Base-by-base conservation (phyloP, 129 eudicot genomes). In the Helianthus tuberosus region DNA sequence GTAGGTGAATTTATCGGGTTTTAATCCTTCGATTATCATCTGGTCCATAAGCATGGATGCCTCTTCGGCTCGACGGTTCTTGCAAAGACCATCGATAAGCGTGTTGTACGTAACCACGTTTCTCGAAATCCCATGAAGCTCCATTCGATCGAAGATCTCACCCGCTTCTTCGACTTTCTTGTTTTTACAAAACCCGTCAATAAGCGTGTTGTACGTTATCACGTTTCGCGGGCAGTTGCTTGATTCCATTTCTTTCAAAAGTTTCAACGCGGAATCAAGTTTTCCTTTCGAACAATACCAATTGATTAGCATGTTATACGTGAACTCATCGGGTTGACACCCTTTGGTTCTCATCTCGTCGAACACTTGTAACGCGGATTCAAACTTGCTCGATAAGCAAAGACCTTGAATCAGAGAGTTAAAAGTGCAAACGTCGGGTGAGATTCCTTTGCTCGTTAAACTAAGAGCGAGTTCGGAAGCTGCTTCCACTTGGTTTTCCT, bases 121-220 rank as follows among this genome's bases (percentile, higher is more conserved):
- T 64, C 98, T 83, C 17, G 99, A 88, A 38, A 94, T 80, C 66
- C 99, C 99, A 66, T 79, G 93, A 23, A 94, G 82, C 69, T 94
- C 97, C 97, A 94, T 94, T 66, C 85, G 93, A 68, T 94, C 96
- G 14, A 94, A 94, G 5, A 94, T 80, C 64, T 88, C 99, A 71
- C 93, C 96, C 1, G 99, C 99, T 69, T 91, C 93, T 72, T 90
- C 94, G 5, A 90, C 68, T 72, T 81, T 88, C 72, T 78, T 81
- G 70, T 76, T 85, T 69, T 86, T 94, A 80, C 99, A 94, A 35
- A 94, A 82, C 61, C 93, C 99, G 10, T 81, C 91, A 32, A 94
- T 94, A 68, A 94, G 82, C 11, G 89, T 94, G 27, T 88, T 94
- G 73, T 94, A 94, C 4, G 93, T 91, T 46, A 88, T 77, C 50